Evolutionary conservation across 352 stramenopile genomes (phyloP), one percentile per base, ranked within the genome.

Genomic region (Pythium sukuiense): DNA sequence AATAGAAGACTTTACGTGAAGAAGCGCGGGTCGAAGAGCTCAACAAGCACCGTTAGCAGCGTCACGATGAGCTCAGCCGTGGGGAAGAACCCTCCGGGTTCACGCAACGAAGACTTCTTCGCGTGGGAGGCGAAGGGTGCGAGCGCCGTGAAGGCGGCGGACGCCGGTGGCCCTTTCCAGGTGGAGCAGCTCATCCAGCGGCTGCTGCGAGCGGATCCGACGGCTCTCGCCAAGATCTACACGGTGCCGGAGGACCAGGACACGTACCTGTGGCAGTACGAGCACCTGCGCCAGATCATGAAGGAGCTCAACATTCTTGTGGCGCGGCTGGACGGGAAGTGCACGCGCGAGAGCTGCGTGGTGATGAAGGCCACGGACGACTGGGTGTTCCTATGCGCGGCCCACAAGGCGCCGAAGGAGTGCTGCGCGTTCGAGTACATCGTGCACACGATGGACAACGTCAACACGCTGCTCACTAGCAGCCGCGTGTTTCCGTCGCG

Each of bases 381-480:
- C 68, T 93, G 85, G 85, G 85, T 93, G 26, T 93, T 93, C 60
- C 69, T 93, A 9, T 93, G 85, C 59, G 85, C 85, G n/a, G 85
- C 85, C 24, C 85, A 93, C 67, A 93, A 93, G 66, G 69, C 80
- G 30, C 85, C 85, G 7, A 87, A 87, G 50, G 85, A 93, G 65
- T 93, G 85, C 69, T 93, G 85, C 58, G 85, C 85, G 46, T 93
- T 93, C 67, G 85, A 93, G 70, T 93, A 93, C 76, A 91, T 92
- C 32, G 63, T 91, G 27, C 85, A 93, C 77, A 93, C 85, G 12
- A 88, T 93, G 78, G 85, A 93, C 82, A 93, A 92, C 66, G 85
- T 91, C 69, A 92, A 92, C 70, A 87, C 85, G 65, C 70, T 93
- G 70, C 78, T 93, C 67, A 91, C 85, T 6, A 92, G 80, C 70